Conservation (phyloP, 2,329 filamentous ascomycete species). For the Botrytis elliptica region DNA sequence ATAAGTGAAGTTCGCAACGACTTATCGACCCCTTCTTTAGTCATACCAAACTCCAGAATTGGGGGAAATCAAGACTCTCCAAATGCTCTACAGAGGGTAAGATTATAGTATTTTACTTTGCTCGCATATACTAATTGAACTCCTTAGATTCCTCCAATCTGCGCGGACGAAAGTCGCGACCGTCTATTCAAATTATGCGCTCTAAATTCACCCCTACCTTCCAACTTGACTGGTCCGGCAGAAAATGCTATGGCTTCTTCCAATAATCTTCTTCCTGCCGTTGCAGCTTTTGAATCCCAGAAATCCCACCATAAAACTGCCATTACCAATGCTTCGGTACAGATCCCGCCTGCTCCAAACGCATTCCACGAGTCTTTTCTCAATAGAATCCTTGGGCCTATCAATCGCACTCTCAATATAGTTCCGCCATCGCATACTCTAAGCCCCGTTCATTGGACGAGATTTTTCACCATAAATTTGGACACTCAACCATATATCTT, state of each 20-base stretch:
- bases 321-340: background rate
- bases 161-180: background rate
- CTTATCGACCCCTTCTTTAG: background rate
- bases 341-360: background rate
- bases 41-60: too few species aligned
- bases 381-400: background rate
- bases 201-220: too few species aligned
- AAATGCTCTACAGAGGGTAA: background rate
- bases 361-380: background rate
- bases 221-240: too few species aligned
- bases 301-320: background rate
- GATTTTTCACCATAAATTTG: background rate
- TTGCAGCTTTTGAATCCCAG: background rate
- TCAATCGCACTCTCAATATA: background rate
- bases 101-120: background rate
- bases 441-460: background rate
- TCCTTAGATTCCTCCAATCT: background rate
- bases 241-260: background rate
- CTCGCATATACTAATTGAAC: background rate
- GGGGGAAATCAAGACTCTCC: background rate
- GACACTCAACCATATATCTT: constrained; percentile 3
- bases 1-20: background rate
- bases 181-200: background rate
- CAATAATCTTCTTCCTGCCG: background rate
- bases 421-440: background rate